Evolutionary conservation across 2,329 filamentous ascomycete species (phyloP).

Genomic region (Verticillium tricorpus): DNA sequence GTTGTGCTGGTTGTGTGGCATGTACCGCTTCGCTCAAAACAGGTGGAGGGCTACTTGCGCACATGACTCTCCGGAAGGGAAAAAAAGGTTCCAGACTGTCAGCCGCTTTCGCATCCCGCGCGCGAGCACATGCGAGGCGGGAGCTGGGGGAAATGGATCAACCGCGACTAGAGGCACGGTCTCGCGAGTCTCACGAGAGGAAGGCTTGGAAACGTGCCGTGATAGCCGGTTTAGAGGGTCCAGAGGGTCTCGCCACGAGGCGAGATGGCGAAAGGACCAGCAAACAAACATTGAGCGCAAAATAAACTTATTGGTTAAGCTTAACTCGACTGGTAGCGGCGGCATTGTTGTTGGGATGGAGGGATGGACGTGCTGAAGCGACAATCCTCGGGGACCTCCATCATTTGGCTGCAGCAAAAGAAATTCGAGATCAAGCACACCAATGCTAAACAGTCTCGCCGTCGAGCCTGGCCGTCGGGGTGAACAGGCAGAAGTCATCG

Average conservation of each 20-base stretch:
- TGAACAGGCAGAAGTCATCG: not conserved
- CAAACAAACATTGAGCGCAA: not conserved
- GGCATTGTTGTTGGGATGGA: not conserved
- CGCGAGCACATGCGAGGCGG: not conserved
- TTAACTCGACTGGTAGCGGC: not conserved
- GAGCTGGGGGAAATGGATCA: not conserved
- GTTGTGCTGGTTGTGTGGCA: not conserved
- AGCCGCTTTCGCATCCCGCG: not conserved
- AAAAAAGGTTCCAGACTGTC: not conserved
- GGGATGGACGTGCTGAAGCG: not conserved
- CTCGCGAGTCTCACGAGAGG: not conserved
- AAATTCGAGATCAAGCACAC: not conserved
- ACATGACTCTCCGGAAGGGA: not conserved
- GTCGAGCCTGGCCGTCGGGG: not conserved
- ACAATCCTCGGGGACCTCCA: not conserved
- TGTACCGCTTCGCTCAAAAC: not conserved
- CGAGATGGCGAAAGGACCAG: not conserved
- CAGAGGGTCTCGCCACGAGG: not conserved
- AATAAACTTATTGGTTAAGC: constrained; percentile 2
- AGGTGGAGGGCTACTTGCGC: not conserved
- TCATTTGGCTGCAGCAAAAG: not conserved
- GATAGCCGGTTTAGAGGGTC: constrained; percentile 1
- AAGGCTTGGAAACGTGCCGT: not conserved
- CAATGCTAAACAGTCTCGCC: not conserved
- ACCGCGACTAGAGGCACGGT: not conserved